These are phyloP conservation scores for Bipolaris zeicola DNA, from an alignment of 2,329 filamentous ascomycete species.

Conservation along the genomic window DNA sequence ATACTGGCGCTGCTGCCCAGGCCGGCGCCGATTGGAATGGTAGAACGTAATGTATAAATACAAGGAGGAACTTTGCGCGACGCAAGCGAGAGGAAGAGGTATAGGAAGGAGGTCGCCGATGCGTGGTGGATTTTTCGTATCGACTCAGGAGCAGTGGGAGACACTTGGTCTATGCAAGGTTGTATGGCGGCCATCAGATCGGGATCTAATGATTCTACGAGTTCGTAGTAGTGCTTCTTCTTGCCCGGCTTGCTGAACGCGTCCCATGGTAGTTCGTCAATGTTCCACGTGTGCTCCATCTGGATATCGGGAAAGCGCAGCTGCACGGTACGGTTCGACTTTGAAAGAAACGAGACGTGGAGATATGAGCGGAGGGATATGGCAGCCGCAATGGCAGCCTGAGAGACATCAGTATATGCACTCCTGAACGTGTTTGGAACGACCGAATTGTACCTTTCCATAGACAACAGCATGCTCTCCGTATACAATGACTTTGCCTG, in stretches of 20 bases:
- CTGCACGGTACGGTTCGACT: slow-evolving; percentile 85
- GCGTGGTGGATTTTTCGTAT: slow-evolving; percentile 82
- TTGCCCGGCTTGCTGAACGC: slow-evolving; percentile 78
- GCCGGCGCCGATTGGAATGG: slow-evolving; percentile 89
- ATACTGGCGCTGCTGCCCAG: slow-evolving; percentile 95
- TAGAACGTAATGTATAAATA: slow-evolving; percentile 89
- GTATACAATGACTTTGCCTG: slow-evolving; percentile 97
- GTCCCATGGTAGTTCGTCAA: slow-evolving; percentile 87
- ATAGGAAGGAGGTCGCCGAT: slow-evolving; percentile 86
- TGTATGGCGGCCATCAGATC: slow-evolving; percentile 81
- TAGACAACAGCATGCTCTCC: slow-evolving; percentile 98
- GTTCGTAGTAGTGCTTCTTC: slow-evolving; percentile 94
- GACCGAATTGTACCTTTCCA: slow-evolving; percentile 70
- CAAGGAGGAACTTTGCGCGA: slow-evolving; percentile 78
- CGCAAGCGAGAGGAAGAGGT: slow-evolving; percentile 87
- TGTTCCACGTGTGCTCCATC: slow-evolving; percentile 90
- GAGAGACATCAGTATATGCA: slow-evolving; percentile 21
- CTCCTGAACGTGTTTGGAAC: background rate
- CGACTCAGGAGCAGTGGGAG: slow-evolving; percentile 67
- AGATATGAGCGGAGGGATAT: slow-evolving; percentile 96
- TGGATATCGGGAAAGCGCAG: slow-evolving; percentile 91
- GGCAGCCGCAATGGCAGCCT: slow-evolving; percentile 91
- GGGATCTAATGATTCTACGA: slow-evolving; percentile 76
- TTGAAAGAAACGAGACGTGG: slow-evolving; percentile 90
- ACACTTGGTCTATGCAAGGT: slow-evolving; percentile 77